phyloP scores from a whole-genome alignment of 2,329 filamentous ascomycete species.

The Xylaria sp. region DNA sequence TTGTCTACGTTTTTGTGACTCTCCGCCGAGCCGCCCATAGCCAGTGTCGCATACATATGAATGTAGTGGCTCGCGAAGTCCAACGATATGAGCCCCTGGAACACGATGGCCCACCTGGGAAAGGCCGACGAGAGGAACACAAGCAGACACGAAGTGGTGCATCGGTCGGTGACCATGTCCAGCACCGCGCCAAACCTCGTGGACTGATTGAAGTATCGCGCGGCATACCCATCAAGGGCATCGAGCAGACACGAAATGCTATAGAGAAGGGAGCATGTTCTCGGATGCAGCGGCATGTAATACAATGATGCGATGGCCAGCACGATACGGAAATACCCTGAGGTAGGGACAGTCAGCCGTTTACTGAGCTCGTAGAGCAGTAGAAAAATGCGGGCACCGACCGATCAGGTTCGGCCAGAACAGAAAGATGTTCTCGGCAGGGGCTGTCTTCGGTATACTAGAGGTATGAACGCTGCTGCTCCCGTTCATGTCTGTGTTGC shows the following conservation, averaged over 20 bases:
- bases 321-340: conserved; percentile 81
- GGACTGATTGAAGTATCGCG: conserved; percentile 86
- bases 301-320: conserved; percentile 91
- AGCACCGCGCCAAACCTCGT: conserved; percentile 96
- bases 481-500: conserved; percentile 54
- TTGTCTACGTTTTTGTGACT: conserved; percentile 96
- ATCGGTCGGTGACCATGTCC: conserved; percentile 99
- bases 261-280: conserved; percentile 91
- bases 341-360: conserved; percentile 20
- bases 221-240: conserved; percentile 93
- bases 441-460: conserved; percentile 48
- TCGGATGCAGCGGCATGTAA: conserved; percentile 99
- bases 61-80: conserved; percentile 98
- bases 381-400: conserved; percentile 52
- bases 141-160: conserved; percentile 92
- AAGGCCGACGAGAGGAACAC: conserved; percentile 96
- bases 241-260: conserved; percentile 94
- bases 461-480: conserved; percentile 53
- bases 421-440: conserved; percentile 79
- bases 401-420: conserved; percentile 86
- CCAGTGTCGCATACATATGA: conserved; percentile 97
- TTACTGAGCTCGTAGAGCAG: not conserved
- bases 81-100: conserved; percentile 91
- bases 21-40: conserved; percentile 81
- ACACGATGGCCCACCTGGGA: conserved; percentile 91